These are phyloP conservation scores for Pythium monospermum DNA, from an alignment of 352 stramenopile species.

Conservation along the genomic window DNA sequence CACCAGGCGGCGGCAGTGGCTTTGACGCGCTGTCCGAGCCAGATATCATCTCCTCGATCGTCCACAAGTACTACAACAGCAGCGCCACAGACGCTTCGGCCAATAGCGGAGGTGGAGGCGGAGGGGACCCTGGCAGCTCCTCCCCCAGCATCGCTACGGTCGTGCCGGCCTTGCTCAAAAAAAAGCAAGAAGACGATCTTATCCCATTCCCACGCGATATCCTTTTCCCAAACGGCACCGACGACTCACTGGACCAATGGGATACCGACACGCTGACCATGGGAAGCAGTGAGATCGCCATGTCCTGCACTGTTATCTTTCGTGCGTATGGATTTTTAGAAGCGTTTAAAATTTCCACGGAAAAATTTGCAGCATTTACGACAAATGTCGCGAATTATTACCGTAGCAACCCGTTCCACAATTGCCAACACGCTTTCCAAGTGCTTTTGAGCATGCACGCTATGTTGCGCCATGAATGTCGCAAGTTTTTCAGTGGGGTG, in stretches of 20 bases:
- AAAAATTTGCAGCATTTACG: constrained; percentile 35
- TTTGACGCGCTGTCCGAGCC: constrained; percentile 20
- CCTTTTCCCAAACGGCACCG: constrained; percentile 26
- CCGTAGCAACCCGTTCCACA: constrained; percentile 75
- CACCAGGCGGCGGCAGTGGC: neutral
- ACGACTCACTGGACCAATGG: constrained; percentile 54
- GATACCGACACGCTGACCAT: constrained; percentile 34
- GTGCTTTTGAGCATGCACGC: constrained; percentile 56
- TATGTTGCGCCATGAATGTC: constrained; percentile 49
- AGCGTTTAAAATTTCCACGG: constrained; percentile 25
- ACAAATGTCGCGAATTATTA: constrained; percentile 55
- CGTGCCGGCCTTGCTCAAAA: constrained; percentile 25
- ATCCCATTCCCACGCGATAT: constrained; percentile 59
- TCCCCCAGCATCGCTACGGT: constrained; percentile 10
- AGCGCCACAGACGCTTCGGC: neutral
- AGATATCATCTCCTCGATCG: constrained; percentile 30
- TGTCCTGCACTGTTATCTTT: constrained; percentile 23
- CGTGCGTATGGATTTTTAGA: constrained; percentile 35
- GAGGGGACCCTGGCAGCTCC: neutral
- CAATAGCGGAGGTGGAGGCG: neutral
- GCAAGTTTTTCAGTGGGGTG: constrained; percentile 52
- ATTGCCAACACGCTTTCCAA: constrained; percentile 72
- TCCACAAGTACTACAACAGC: constrained; percentile 32
- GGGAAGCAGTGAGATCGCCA: constrained; percentile 16
- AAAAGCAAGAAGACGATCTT: constrained; percentile 49